Evolutionary conservation across 306 rosid genomes (phyloP).

Genomic region (Cajanus cajan): DNA sequence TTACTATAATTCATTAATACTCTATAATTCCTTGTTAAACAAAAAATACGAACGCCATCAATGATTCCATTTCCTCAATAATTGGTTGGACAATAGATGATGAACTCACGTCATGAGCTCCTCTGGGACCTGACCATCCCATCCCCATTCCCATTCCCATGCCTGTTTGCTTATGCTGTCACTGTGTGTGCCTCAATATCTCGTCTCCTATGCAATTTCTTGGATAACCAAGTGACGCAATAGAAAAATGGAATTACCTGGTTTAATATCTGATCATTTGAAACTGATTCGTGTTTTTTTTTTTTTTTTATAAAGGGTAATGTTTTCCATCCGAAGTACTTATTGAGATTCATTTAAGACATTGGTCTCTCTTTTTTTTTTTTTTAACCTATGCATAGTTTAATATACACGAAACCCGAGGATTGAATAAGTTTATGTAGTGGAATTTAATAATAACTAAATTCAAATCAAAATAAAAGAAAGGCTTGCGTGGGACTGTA

Average conservation of each 20-base stretch:
- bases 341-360: too few species aligned
- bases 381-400: too few species aligned
- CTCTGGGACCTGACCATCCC: constrained; percentile 10
- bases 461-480: not conserved
- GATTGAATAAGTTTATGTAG: not conserved
- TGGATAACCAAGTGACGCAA: not conserved
- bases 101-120: constrained; percentile 4
- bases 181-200: not conserved
- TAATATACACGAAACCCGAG: too few species aligned
- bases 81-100: not conserved
- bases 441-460: not conserved
- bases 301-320: too few species aligned
- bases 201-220: not conserved
- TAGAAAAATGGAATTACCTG: not conserved
- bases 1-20: not conserved
- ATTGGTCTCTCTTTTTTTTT: too few species aligned
- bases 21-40: not conserved
- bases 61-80: not conserved
- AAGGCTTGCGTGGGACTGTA: not conserved
- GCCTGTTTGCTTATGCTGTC: not conserved
- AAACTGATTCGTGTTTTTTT: not conserved
- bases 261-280: not conserved
- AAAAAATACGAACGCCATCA: not conserved
- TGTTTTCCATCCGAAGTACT: too few species aligned
- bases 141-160: constrained; percentile 28